Evolutionary conservation across 1,284 basidiomycete species (phyloP), one percentile per base, ranked within the genome.

Genomic region (Takashimella koratensis): DNA sequence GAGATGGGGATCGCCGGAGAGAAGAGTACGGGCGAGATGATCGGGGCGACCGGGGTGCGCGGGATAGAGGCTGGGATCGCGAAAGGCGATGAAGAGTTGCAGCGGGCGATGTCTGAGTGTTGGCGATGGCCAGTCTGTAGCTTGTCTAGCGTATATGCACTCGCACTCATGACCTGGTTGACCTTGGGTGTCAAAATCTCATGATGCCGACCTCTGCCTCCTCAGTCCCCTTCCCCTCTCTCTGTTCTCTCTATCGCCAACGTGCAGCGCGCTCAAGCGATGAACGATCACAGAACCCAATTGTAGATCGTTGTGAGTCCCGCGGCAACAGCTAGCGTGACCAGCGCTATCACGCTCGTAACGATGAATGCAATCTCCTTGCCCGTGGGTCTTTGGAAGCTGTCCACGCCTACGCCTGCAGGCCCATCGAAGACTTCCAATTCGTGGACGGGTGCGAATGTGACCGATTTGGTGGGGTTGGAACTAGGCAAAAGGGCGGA

Each of bases 241-340:
- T n/a, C n/a, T n/a, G n/a, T n/a, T n/a, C n/a, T n/a, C n/a, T n/a
- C n/a, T n/a, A n/a, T n/a, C n/a, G n/a, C n/a, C n/a, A n/a, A n/a
- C n/a, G n/a, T n/a, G n/a, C n/a, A n/a, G n/a, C n/a, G n/a, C n/a
- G n/a, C n/a, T n/a, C n/a, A n/a, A n/a, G n/a, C n/a, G n/a, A n/a
- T n/a, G n/a, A n/a, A n/a, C n/a, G n/a, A 36, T 43, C 48, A 74
- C 23, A 74, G 50, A 0, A 74, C 68, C 70, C 70, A 72, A 49
- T 74, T 66, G 52, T 66, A 74, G 12, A 74, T 61, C 2, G 71
- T 74, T 8, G 71, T 68, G 19, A 70, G 52, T 0, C 64, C 68
- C 11, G 71, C 71, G 10, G 66, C 66, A 1, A 66, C 43, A 2
- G 66, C 58, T 21, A 74, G 42, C 1, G 66, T 36, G 6, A 56